phyloP scores from a whole-genome alignment of 371 early-diverging fungal genomes.

The Mucor piriformis region DNA sequence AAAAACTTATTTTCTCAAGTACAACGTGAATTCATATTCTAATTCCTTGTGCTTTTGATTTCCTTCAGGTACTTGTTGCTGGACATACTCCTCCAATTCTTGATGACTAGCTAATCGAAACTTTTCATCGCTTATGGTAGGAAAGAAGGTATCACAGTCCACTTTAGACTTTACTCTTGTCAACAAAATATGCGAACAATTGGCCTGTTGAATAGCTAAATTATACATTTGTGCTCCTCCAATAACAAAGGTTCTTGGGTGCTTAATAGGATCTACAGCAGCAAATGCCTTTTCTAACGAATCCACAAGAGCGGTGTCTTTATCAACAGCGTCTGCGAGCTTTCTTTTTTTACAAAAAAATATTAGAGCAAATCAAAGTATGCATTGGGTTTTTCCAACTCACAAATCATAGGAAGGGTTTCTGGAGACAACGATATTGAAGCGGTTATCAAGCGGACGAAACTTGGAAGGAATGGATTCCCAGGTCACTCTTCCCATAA shows the following conservation, averaged over 20 bases:
- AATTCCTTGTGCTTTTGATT: conserved; percentile 40
- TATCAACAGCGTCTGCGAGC: conserved; percentile 20
- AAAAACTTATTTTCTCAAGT: conserved; percentile 21
- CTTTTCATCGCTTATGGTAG: conserved; percentile 40
- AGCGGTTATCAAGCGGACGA: conserved; percentile 73
- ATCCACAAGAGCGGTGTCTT: conserved; percentile 37
- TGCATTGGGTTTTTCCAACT: too few species aligned
- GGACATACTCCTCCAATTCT: conserved; percentile 45
- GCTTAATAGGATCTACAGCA: conserved; percentile 18
- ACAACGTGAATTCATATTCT: conserved; percentile 56
- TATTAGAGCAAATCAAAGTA: too few species aligned
- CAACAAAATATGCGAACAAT: conserved; percentile 60
- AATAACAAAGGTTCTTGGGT: conserved; percentile 56
- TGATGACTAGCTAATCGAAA: conserved; percentile 37
- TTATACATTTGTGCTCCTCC: conserved; percentile 72
- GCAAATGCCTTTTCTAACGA: conserved; percentile 60
- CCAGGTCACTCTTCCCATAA: conserved; percentile 93
- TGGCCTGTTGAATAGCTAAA: conserved; percentile 51
- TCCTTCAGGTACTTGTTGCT: conserved; percentile 45
- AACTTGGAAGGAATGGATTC: conserved; percentile 81
- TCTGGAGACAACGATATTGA: conserved; percentile 86
- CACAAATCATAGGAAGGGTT: conserved; percentile 55
- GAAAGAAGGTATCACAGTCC: conserved; percentile 73
- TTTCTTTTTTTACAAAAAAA: conserved; percentile 4
- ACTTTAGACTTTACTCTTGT: conserved; percentile 59